Percentiles rank a stretch among this genome's conserved stretches.
These are phyloP conservation scores for Diaporthe nobilis DNA, from an alignment of 2,329 filamentous ascomycete species.

Conservation along the genomic window DNA sequence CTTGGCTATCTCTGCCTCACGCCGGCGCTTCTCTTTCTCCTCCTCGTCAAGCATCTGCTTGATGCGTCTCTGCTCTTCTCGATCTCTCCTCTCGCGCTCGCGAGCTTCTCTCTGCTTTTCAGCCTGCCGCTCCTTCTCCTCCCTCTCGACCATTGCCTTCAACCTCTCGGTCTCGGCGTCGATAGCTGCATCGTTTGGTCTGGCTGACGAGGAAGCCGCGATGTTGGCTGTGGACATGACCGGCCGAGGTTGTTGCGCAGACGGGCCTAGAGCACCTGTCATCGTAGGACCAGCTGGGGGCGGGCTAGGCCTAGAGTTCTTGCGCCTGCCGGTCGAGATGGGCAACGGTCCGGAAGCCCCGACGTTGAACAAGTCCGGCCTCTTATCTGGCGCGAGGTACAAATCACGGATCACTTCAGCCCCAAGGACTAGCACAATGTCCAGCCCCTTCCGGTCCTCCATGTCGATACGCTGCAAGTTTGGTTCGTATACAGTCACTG, in stretches of 20 bases:
- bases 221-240: conserved; percentile 65
- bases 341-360: conserved; percentile 55
- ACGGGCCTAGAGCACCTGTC: conserved; percentile 55
- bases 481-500: conserved; percentile 90
- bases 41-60: conserved; percentile 77
- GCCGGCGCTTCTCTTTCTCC: conserved; percentile 69
- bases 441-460: conserved; percentile 93
- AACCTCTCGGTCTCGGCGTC: conserved; percentile 86
- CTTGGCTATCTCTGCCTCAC: conserved; percentile 74
- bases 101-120: conserved; percentile 55
- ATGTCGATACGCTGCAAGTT: conserved; percentile 92
- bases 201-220: conserved; percentile 52
- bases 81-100: conserved; percentile 70
- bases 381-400: conserved; percentile 69
- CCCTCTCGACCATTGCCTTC: conserved; percentile 67
- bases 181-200: conserved; percentile 55
- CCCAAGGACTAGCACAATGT: conserved; percentile 80
- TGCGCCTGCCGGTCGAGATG: conserved; percentile 51
- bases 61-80: conserved; percentile 69
- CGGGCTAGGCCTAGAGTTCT: conserved; percentile 59
- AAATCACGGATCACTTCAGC: conserved; percentile 77
- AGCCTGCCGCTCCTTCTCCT: conserved; percentile 61
- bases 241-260: conserved; percentile 41
- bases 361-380: conserved; percentile 84
- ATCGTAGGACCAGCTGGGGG: conserved; percentile 45